These are phyloP conservation scores for Teunomyces cretensis DNA, from an alignment of 805 yeast genomes.

Conservation along the genomic window DNA sequence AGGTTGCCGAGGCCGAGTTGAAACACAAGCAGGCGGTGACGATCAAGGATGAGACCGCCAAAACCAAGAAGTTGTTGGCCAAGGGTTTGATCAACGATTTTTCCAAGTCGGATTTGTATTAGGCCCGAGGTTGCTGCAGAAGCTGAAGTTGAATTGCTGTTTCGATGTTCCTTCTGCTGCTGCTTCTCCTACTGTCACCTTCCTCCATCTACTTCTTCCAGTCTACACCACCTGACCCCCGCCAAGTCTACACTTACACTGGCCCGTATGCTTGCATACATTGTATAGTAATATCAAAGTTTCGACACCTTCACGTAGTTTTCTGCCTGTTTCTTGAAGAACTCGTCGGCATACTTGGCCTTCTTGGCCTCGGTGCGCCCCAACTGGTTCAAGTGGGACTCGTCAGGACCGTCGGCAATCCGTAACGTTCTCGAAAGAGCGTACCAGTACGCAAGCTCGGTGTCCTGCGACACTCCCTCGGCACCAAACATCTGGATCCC, in stretches of 20 bases:
- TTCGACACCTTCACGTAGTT: conserved; percentile 22
- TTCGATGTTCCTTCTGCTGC: too few relatives aligned
- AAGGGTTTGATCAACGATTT: conserved; percentile 60
- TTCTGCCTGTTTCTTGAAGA: conserved; percentile 23
- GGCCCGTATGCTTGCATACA: not conserved
- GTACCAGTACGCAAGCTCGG: conserved; percentile 55
- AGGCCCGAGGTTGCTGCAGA: too few relatives aligned
- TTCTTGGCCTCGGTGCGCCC: conserved; percentile 48
- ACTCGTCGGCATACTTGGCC: conserved; percentile 35
- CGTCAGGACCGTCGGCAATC: conserved; percentile 72
- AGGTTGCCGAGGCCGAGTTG: conserved; percentile 53
- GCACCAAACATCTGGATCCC: conserved; percentile 65
- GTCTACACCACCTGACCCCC: too few relatives aligned
- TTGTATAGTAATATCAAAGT: conserved; percentile 17
- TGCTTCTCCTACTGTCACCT: not conserved
- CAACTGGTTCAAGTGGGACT: conserved; percentile 58
- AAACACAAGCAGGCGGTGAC: conserved; percentile 28
- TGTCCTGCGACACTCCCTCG: conserved; percentile 62
- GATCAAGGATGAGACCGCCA: conserved; percentile 42
- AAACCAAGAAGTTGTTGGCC: conserved; percentile 48
- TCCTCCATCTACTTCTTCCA: not conserved
- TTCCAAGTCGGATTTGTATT: conserved; percentile 55
- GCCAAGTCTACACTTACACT: not conserved
- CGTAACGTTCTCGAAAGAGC: conserved; percentile 54
- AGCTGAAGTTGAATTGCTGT: too few relatives aligned